These are phyloP conservation scores for Colletotrichum sp. DNA, from an alignment of 2,329 filamentous ascomycete genomes.

Conservation along the genomic window DNA sequence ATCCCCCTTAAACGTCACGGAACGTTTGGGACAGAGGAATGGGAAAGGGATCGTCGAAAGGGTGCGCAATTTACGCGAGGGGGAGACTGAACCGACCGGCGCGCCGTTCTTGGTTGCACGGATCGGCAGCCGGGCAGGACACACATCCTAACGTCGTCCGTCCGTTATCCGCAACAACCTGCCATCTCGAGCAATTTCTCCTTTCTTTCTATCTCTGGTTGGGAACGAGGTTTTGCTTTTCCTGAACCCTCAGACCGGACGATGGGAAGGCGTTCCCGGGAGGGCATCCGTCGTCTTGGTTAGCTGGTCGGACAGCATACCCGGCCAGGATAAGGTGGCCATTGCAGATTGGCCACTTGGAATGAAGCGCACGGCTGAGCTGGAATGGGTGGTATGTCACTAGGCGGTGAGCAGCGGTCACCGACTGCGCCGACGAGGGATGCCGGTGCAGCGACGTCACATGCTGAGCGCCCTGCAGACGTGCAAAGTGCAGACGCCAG, in stretches of 20 bases:
- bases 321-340: background rate
- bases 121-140: background rate
- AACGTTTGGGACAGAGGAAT: background rate
- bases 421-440: slow-evolving; percentile 15
- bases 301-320: background rate
- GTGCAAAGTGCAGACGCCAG: background rate
- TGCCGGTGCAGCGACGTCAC: slow-evolving; percentile 15
- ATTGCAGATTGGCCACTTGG: background rate
- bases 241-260: background rate
- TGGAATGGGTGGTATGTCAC: slow-evolving; percentile 11
- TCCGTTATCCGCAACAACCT: background rate
- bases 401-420: slow-evolving; percentile 17
- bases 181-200: slow-evolving; percentile 7
- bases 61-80: background rate
- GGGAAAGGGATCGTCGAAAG: slow-evolving; percentile 1
- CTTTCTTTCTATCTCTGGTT: background rate
- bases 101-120: slow-evolving; percentile 1
- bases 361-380: background rate
- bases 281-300: background rate
- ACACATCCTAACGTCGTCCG: background rate
- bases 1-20: slow-evolving; percentile 15
- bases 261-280: background rate
- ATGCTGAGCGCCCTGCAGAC: slow-evolving; percentile 1
- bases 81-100: background rate
- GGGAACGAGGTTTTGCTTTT: background rate